A percentile compares a stretch with the other conserved stretches of the same genome.
These are phyloP conservation scores for Cyclotella cryptica DNA, from an alignment of 108 stramenopile genomes.

Conservation along the genomic window DNA sequence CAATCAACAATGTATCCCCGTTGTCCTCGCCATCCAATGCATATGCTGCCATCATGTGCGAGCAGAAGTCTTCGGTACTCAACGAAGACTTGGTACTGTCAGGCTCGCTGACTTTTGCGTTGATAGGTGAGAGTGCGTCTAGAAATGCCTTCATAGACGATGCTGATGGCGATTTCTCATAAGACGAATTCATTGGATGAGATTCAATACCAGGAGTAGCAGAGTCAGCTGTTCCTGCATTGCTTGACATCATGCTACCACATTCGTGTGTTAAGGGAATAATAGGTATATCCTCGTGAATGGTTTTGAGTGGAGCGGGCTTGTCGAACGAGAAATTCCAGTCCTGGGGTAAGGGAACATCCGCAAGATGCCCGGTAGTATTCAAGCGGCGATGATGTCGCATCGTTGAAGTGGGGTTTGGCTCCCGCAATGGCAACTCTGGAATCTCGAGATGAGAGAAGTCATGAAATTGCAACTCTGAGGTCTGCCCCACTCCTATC, in stretches of 20 bases:
- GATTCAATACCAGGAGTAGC: not conserved
- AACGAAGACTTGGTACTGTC: not conserved
- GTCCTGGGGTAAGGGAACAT: not conserved
- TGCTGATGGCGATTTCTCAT: not conserved
- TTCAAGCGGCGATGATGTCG: conserved; percentile 14
- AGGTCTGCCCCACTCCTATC: not conserved
- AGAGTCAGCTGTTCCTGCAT: conserved; percentile 1
- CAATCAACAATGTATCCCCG: too few relatives aligned
- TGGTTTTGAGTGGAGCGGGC: not conserved
- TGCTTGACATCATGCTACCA: not conserved
- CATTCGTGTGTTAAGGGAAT: not conserved
- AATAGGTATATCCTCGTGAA: conserved; percentile 12
- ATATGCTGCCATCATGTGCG: not conserved
- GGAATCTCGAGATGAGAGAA: not conserved
- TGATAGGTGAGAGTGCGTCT: not conserved
- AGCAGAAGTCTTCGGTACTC: not conserved
- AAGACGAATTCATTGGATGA: not conserved
- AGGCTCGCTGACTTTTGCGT: not conserved
- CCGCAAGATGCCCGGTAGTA: conserved; percentile 8
- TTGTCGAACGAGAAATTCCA: not conserved
- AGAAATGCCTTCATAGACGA: not conserved
- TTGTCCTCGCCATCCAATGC: not conserved
- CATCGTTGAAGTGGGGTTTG: not conserved
- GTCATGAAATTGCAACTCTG: not conserved
- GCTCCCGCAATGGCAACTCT: not conserved